Conservation (phyloP, 331 rosid genomes). For the Erythrophleum ivorense region DNA sequence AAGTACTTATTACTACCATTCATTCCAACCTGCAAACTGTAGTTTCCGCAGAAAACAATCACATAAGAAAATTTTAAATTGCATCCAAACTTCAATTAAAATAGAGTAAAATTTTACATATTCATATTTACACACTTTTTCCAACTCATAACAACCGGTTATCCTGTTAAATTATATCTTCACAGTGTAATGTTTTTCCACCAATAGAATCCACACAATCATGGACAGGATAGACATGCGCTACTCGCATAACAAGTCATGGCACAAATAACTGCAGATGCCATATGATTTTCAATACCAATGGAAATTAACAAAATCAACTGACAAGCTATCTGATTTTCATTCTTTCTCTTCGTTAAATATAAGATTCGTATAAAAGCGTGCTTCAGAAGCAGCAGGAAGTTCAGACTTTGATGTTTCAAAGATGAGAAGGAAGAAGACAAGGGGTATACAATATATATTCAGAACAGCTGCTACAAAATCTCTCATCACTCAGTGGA, state of each 20-base stretch:
- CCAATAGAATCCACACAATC: conserved; percentile 11
- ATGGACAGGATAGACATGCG: conserved; percentile 10
- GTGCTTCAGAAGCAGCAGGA: conserved; percentile 12
- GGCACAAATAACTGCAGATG: not conserved
- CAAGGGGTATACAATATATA: conserved; percentile 1
- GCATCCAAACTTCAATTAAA: not conserved
- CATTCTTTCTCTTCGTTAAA: not conserved
- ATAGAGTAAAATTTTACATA: not conserved
- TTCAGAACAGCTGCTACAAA: conserved; percentile 27
- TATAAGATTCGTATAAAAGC: conserved; percentile 2
- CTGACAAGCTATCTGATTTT: not conserved
- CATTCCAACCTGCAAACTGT: not conserved
- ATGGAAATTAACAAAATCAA: not conserved
- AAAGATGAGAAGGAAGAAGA: not conserved
- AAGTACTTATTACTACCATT: not conserved
- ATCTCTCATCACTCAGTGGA: conserved; percentile 35
- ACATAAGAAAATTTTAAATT: not conserved
- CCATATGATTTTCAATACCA: not conserved
- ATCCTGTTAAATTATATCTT: conserved; percentile 27
- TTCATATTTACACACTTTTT: not conserved
- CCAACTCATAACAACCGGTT: not conserved
- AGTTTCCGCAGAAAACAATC: not conserved
- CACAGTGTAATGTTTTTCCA: conserved; percentile 28
- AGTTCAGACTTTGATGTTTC: conserved; percentile 8
- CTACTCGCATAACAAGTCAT: not conserved